These are phyloP conservation scores for Arctium minus DNA, from an alignment of 129 eudicot genomes.

Conservation along the genomic window DNA sequence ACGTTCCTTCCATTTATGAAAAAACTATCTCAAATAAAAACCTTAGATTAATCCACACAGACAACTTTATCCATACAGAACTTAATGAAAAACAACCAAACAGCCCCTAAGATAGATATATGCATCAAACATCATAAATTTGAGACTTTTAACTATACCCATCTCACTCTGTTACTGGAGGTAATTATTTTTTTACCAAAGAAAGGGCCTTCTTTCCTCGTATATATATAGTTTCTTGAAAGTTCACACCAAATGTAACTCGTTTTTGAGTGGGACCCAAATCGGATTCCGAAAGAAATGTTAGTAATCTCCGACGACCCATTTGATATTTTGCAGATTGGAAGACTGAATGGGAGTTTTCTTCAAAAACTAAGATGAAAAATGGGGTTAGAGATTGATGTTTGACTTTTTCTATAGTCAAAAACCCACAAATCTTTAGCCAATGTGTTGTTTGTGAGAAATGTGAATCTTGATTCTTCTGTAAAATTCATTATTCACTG, in stretches of 20 bases:
- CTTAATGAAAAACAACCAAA: too few species aligned
- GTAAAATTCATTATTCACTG: neutral
- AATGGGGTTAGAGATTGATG: conserved; percentile 2
- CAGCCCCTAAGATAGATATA: neutral
- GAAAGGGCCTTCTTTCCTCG: neutral
- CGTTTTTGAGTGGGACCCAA: conserved; percentile 12
- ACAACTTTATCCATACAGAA: too few species aligned
- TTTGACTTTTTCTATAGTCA: neutral
- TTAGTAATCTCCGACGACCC: conserved; percentile 10
- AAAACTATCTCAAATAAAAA: too few species aligned
- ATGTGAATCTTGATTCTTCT: conserved; percentile 37
- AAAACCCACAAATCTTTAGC: neutral
- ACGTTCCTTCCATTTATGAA: too few species aligned
- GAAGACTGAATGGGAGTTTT: neutral
- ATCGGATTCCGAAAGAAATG: conserved; percentile 14
- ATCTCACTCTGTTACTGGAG: neutral
- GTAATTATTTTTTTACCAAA: neutral
- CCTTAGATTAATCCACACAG: too few species aligned
- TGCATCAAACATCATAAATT: neutral
- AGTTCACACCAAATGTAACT: neutral
- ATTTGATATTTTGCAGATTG: conserved; percentile 19
- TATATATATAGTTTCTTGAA: neutral
- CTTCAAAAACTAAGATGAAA: neutral
- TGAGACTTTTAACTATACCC: neutral
- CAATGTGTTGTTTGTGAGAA: conserved; percentile 17